phyloP scores from a whole-genome alignment of 2,329 filamentous ascomycete genomes.

The Chaetoscypha palmicola region DNA sequence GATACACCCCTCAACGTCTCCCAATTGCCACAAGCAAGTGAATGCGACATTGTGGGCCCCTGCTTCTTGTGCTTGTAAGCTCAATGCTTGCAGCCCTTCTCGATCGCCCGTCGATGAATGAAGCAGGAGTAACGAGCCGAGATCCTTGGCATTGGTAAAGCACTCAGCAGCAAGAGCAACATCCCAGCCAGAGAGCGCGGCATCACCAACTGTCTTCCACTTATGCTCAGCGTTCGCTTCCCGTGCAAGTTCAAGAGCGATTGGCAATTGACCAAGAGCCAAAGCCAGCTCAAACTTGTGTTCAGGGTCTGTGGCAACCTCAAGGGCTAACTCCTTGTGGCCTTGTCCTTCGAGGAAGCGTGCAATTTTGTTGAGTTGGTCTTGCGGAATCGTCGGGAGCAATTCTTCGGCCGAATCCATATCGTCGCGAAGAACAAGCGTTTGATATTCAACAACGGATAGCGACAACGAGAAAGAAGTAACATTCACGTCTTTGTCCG shows the following conservation, averaged over 20 bases:
- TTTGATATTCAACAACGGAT: constrained; percentile 93
- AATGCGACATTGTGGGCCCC: constrained; percentile 92
- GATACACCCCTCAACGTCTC: constrained; percentile 74
- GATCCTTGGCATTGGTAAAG: constrained; percentile 83
- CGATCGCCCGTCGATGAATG: constrained; percentile 80
- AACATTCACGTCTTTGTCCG: constrained; percentile 90
- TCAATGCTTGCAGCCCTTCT: constrained; percentile 65
- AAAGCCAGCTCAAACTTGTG: constrained; percentile 94
- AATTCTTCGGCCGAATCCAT: constrained; percentile 86
- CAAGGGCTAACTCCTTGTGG: constrained; percentile 89
- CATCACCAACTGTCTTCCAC: constrained; percentile 96
- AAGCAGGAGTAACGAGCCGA: constrained; percentile 80
- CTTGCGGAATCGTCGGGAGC: constrained; percentile 74
- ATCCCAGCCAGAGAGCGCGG: constrained; percentile 81
- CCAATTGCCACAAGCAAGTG: constrained; percentile 79
- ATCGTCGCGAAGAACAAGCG: constrained; percentile 85
- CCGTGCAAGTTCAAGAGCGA: constrained; percentile 77
- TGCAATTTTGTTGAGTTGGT: constrained; percentile 96
- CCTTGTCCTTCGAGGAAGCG: constrained; percentile 96
- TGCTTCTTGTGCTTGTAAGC: constrained; percentile 64
- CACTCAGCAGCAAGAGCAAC: constrained; percentile 84
- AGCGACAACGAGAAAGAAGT: constrained; percentile 88
- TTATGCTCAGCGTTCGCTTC: constrained; percentile 88
- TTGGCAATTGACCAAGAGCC: constrained; percentile 72
- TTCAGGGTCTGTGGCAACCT: constrained; percentile 89